Evolutionary conservation across 2,329 filamentous ascomycete genomes (phyloP).

Genomic region (Colletotrichum somersetense): DNA sequence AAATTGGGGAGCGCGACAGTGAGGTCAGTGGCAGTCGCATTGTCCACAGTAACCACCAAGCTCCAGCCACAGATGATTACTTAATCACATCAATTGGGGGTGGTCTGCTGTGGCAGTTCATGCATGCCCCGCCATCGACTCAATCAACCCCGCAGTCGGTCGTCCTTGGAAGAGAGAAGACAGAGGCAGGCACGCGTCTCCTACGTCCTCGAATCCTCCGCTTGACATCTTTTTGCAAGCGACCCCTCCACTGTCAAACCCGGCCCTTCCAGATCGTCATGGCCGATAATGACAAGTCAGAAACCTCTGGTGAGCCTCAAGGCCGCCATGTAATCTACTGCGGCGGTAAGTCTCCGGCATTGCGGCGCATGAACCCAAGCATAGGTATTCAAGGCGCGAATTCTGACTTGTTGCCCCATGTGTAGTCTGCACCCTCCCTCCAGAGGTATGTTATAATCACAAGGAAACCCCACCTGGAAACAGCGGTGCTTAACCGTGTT

Average conservation of each 20-base stretch:
- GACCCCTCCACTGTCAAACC: constrained; percentile 15
- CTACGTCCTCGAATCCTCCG: constrained; percentile 15
- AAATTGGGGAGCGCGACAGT: background rate
- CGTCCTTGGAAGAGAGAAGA: constrained; percentile 30
- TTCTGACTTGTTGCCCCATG: constrained; percentile 29
- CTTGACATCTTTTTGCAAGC: constrained; percentile 41
- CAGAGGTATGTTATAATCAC: constrained; percentile 64
- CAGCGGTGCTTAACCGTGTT: background rate
- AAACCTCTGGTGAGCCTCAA: constrained; percentile 61
- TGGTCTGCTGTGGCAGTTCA: constrained; percentile 36
- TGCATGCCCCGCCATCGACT: constrained; percentile 40
- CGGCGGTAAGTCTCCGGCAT: constrained; percentile 62
- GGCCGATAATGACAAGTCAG: constrained; percentile 66
- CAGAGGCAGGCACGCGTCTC: constrained; percentile 38
- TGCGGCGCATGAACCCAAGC: constrained; percentile 9
- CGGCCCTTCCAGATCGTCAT: constrained; percentile 54
- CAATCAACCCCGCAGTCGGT: constrained; percentile 42
- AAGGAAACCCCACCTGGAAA: background rate
- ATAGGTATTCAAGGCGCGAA: constrained; percentile 18
- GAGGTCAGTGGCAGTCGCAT: background rate
- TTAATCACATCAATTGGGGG: background rate
- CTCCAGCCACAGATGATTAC: constrained; percentile 25
- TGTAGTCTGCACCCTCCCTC: constrained; percentile 73
- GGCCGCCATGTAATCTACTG: constrained; percentile 68
- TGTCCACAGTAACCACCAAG: background rate